A percentile compares a stretch with the other conserved stretches of the same genome.
These are phyloP conservation scores for Sporothrix mexicana DNA, from an alignment of 2,329 filamentous ascomycete genomes.

Conservation along the genomic window DNA sequence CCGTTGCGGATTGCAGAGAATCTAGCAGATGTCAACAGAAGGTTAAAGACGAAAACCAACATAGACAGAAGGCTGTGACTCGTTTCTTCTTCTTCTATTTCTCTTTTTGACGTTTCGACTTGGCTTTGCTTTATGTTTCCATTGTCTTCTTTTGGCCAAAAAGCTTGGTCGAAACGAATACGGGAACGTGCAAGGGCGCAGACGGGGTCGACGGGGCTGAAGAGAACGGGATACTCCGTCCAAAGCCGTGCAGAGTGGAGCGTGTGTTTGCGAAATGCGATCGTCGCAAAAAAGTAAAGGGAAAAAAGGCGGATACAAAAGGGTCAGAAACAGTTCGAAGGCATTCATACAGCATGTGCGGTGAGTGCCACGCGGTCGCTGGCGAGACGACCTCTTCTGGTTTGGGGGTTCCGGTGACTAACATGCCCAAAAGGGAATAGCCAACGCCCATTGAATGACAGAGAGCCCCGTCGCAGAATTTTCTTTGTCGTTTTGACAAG, in stretches of 20 bases:
- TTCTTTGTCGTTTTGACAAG: neutral
- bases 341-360: neutral
- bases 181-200: constrained; percentile 5
- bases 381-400: neutral
- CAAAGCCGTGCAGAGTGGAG: neutral
- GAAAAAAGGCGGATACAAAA: neutral
- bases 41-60: neutral
- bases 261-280: constrained; percentile 2
- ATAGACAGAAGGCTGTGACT: neutral
- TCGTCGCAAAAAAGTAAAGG: neutral
- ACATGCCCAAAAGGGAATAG: constrained; percentile 34
- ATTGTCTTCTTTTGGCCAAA: neutral
- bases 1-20: constrained; percentile 21
- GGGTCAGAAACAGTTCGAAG: neutral
- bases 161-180: constrained; percentile 15
- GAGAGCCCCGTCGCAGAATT: constrained; percentile 23
- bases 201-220: neutral
- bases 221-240: neutral
- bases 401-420: constrained; percentile 44
- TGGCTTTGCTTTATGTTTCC: neutral
- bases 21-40: neutral
- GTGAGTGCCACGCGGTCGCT: constrained; percentile 23
- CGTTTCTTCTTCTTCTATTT: neutral
- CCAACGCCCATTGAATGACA: constrained; percentile 36
- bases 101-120: too few relatives aligned